Conservation (phyloP, 495 filamentous ascomycete genomes). For the Talaromyces thailandensis region DNA sequence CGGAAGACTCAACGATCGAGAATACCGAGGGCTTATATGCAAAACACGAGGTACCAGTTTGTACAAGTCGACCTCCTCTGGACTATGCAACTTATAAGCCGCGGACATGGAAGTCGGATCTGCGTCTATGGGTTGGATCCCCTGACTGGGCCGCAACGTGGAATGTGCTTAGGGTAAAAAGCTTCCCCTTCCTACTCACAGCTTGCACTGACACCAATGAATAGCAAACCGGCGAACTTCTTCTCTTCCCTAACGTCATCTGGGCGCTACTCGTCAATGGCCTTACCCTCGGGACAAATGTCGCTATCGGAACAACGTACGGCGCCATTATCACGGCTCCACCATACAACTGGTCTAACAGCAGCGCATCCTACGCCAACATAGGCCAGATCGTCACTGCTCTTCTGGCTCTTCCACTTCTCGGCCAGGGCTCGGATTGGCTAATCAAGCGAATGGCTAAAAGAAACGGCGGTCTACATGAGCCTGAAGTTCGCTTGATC, state of each 20-base stretch:
- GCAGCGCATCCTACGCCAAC: slow-evolving; percentile 23
- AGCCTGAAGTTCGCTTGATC: slow-evolving; percentile 23
- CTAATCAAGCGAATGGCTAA: slow-evolving; percentile 17
- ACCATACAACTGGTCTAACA: slow-evolving; percentile 26
- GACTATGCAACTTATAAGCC: slow-evolving; percentile 15
- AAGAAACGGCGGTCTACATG: slow-evolving; percentile 20
- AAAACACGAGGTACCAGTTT: slow-evolving; percentile 6
- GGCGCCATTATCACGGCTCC: slow-evolving; percentile 18
- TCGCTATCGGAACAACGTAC: slow-evolving; percentile 30
- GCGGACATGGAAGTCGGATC: slow-evolving; percentile 17
- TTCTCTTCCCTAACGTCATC: slow-evolving; percentile 31
- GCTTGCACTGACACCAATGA: not conserved
- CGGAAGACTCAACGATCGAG: not conserved
- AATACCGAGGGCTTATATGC: not conserved
- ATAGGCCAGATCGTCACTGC: slow-evolving; percentile 21
- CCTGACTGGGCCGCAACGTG: slow-evolving; percentile 18
- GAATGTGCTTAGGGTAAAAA: slow-evolving; percentile 15
- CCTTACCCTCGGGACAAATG: slow-evolving; percentile 25
- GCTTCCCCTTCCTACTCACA: not conserved
- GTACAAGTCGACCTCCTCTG: slow-evolving; percentile 15
- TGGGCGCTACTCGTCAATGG: slow-evolving; percentile 30
- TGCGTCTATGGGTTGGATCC: slow-evolving; percentile 20
- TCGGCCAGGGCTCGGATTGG: slow-evolving; percentile 22
- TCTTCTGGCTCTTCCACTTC: slow-evolving; percentile 23
- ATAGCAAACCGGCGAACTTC: slow-evolving; percentile 14